Percentiles rank a stretch among this genome's conserved stretches.
These are phyloP conservation scores for Pueraria montana DNA, from an alignment of 306 rosid genomes.

Conservation along the genomic window DNA sequence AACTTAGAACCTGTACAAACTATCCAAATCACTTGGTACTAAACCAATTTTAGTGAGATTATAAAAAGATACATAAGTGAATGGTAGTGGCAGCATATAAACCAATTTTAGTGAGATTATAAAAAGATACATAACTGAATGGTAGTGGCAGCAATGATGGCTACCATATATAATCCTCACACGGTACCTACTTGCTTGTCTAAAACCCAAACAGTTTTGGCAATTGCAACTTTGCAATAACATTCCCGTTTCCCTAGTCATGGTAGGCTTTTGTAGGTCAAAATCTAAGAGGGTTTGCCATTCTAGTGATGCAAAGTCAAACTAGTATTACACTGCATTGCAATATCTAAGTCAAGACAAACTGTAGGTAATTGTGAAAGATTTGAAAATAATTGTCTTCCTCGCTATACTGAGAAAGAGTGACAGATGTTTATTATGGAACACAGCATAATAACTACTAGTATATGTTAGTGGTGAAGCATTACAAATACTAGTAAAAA, in stretches of 20 bases:
- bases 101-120: too few species aligned
- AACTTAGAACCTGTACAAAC: too few species aligned
- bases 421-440: background rate
- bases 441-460: background rate
- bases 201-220: too few species aligned
- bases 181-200: too few species aligned
- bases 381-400: background rate
- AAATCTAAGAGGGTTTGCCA: background rate
- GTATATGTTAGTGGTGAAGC: background rate
- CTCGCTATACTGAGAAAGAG: background rate
- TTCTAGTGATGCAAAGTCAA: conserved; percentile 15
- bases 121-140: too few species aligned
- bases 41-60: too few species aligned
- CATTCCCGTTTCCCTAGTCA: background rate
- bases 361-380: background rate
- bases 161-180: too few species aligned
- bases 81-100: too few species aligned
- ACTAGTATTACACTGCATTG: background rate
- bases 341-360: background rate
- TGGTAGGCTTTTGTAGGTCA: conserved; percentile 5
- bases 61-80: too few species aligned
- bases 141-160: too few species aligned
- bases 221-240: background rate
- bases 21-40: too few species aligned
- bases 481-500: background rate